Conservation (phyloP, 2,329 filamentous ascomycete species). For the Xylaria sp. region DNA sequence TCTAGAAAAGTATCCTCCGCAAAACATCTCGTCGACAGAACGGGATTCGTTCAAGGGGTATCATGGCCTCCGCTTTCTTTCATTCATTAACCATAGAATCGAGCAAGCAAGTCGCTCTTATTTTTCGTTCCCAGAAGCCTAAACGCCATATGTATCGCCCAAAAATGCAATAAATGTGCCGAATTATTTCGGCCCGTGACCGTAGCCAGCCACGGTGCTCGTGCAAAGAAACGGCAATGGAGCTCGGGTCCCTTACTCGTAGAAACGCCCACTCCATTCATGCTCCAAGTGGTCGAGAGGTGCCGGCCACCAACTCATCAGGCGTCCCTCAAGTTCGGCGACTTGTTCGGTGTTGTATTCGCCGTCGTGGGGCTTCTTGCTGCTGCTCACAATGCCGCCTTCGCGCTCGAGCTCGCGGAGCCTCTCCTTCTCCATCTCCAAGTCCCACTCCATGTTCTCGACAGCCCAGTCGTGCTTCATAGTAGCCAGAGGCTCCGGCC, state of each 20-base stretch:
- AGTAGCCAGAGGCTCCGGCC: slow-evolving; percentile 35
- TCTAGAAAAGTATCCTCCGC: not conserved
- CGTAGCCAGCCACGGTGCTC: not conserved
- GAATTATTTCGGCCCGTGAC: not conserved
- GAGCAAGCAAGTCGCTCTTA: slow-evolving; percentile 5
- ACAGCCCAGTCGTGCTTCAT: slow-evolving; percentile 35
- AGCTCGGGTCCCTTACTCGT: slow-evolving; percentile 33
- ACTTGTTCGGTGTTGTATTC: slow-evolving; percentile 21
- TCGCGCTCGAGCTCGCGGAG: slow-evolving; percentile 14
- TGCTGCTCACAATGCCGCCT: not conserved
- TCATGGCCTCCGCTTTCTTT: slow-evolving; percentile 12
- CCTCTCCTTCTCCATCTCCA: slow-evolving; percentile 13
- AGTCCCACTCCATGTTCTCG: slow-evolving; percentile 24
- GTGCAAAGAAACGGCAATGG: not conserved
- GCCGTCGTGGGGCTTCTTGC: slow-evolving; percentile 4
- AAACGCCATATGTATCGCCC: slow-evolving; percentile 8
- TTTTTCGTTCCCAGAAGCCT: slow-evolving; percentile 13
- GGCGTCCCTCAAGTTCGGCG: slow-evolving; percentile 28
- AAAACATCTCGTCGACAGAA: slow-evolving; percentile 3
- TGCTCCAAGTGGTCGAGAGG: slow-evolving; percentile 27
- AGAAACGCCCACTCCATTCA: slow-evolving; percentile 41
- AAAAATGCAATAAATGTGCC: not conserved
- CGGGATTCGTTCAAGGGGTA: slow-evolving; percentile 23
- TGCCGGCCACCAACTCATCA: slow-evolving; percentile 40
- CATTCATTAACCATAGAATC: not conserved